These are phyloP conservation scores for Sarcomyxa edulis DNA, from an alignment of 768 basidiomycete species.

Conservation along the genomic window DNA sequence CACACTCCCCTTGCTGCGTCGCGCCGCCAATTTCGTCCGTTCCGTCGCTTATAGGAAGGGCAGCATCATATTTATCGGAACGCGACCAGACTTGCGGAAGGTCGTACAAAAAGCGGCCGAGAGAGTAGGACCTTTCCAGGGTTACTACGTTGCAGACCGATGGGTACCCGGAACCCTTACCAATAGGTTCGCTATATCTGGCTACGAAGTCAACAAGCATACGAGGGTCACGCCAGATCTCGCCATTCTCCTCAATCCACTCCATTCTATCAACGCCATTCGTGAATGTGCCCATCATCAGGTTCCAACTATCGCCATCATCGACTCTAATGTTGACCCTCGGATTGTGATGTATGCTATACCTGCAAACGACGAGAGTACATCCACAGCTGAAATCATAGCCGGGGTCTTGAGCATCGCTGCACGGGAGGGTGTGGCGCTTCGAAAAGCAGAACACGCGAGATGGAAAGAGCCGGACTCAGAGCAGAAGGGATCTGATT, in stretches of 20 bases:
- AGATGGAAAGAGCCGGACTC: constrained; percentile 18
- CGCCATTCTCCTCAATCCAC: constrained; percentile 86
- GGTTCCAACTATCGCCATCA: constrained; percentile 90
- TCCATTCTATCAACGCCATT: constrained; percentile 79
- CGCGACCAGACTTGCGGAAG: constrained; percentile 70
- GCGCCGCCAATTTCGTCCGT: constrained; percentile 84
- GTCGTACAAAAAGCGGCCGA: constrained; percentile 75
- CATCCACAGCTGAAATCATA: constrained; percentile 86
- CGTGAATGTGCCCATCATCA: constrained; percentile 87
- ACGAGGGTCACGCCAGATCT: constrained; percentile 77
- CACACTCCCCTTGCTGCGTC: constrained; percentile 85
- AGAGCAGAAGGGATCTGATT: constrained; percentile 7
- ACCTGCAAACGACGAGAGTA: constrained; percentile 95
- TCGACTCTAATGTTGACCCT: constrained; percentile 95
- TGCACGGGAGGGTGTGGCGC: constrained; percentile 63
- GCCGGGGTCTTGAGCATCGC: constrained; percentile 89
- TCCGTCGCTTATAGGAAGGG: constrained; percentile 79
- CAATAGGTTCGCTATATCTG: constrained; percentile 73
- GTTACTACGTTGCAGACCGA: constrained; percentile 78
- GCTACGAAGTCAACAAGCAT: constrained; percentile 44
- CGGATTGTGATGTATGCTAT: constrained; percentile 97
- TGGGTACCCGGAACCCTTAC: constrained; percentile 97
- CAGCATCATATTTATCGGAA: constrained; percentile 86
- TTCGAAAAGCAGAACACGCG: constrained; percentile 35
- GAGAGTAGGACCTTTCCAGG: constrained; percentile 68